Conservation (phyloP, 2,329 filamentous ascomycete genomes). For the Ascosphaera pollenicola region DNA sequence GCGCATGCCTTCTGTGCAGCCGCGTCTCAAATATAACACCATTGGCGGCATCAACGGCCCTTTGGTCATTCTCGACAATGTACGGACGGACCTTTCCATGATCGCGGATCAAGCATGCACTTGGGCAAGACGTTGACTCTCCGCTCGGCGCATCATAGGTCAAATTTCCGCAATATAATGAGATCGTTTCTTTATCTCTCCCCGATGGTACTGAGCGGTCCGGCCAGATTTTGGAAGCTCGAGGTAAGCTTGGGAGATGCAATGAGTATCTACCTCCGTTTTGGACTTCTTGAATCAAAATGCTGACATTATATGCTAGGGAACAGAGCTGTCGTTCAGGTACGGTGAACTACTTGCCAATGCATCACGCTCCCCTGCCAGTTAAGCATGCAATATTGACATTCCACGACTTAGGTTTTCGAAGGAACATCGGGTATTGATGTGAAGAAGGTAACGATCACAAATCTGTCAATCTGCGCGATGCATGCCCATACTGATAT, state of each 20-base stretch:
- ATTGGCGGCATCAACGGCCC: conserved; percentile 96
- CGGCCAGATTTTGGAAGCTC: conserved; percentile 90
- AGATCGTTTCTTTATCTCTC: conserved; percentile 89
- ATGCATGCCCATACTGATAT: conserved; percentile 7
- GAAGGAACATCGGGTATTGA: conserved; percentile 94
- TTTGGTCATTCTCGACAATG: conserved; percentile 92
- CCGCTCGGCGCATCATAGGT: conserved; percentile 32
- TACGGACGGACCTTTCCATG: conserved; percentile 22
- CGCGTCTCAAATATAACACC: conserved; percentile 85
- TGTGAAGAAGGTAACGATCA: conserved; percentile 62
- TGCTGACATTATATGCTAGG: conserved; percentile 29
- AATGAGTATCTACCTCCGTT: background rate
- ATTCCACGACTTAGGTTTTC: conserved; percentile 47
- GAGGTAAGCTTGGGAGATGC: conserved; percentile 38
- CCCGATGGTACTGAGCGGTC: conserved; percentile 86
- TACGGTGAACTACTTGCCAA: conserved; percentile 20
- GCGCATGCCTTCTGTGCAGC: conserved; percentile 34
- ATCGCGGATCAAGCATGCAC: background rate
- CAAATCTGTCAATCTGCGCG: background rate
- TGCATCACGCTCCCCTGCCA: background rate
- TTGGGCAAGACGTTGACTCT: background rate
- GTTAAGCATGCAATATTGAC: background rate
- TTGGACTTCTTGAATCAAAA: background rate
- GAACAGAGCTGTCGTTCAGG: conserved; percentile 86
- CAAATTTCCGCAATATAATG: conserved; percentile 94